A percentile compares a stretch with the other conserved stretches of the same genome.
Conservation (phyloP, 192 early-diverging fungal genomes). For the Martensiomyces pterosporus region DNA sequence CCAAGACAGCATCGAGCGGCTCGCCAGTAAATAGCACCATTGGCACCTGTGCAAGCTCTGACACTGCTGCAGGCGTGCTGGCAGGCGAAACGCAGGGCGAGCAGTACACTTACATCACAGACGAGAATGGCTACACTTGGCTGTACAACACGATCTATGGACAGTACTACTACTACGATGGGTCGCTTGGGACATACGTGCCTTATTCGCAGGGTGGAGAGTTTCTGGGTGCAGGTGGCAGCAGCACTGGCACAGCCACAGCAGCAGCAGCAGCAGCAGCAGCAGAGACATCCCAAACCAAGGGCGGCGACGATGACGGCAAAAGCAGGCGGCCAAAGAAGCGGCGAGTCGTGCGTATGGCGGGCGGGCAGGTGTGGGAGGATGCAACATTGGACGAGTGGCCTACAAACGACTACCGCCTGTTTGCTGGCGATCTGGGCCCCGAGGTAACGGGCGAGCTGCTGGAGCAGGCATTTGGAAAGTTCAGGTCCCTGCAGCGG, state of each 20-base stretch:
- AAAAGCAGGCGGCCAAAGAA: conserved; percentile 56
- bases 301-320: conserved; percentile 6
- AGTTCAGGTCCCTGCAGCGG: conserved; percentile 79
- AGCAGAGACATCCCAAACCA: not conserved
- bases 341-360: conserved; percentile 68
- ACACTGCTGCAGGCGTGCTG: too few species aligned
- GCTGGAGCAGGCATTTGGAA: conserved; percentile 73
- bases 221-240: too few species aligned
- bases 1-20: not conserved
- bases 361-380: conserved; percentile 93
- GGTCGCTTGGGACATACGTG: conserved; percentile 17
- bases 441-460: conserved; percentile 88
- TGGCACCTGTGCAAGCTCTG: too few species aligned
- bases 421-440: conserved; percentile 93
- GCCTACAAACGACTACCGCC: conserved; percentile 85
- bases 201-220: conserved; percentile 14
- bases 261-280: not conserved
- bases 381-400: conserved; percentile 82
- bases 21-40: not conserved
- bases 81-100: too few species aligned
- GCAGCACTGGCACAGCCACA: not conserved
- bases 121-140: conserved; percentile 41
- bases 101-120: conserved; percentile 45
- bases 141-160: conserved; percentile 29
- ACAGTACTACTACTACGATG: conserved; percentile 51